Percentiles rank a stretch among this genome's conserved stretches.
phyloP scores from a whole-genome alignment of 2,329 filamentous ascomycete genomes.

The Raffaelea albimanens region DNA sequence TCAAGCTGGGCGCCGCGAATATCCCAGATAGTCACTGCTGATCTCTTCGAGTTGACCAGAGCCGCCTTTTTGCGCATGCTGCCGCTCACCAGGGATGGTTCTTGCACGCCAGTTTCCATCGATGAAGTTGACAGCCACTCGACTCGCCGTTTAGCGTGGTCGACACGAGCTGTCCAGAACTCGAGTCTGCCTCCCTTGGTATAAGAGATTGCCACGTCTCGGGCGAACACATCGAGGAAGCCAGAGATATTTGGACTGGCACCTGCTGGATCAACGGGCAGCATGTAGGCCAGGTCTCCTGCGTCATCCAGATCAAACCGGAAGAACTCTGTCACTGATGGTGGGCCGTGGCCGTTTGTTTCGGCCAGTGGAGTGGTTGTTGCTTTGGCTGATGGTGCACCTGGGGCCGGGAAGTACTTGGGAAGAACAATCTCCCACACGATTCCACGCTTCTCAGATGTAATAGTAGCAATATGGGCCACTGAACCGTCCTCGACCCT shows the following conservation, averaged over 20 bases:
- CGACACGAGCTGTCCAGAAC: conserved; percentile 76
- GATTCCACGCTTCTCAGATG: conserved; percentile 66
- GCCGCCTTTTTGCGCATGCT: conserved; percentile 83
- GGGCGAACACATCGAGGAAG: conserved; percentile 77
- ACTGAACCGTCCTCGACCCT: conserved; percentile 46
- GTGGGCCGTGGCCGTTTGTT: conserved; percentile 22
- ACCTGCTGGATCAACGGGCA: conserved; percentile 82
- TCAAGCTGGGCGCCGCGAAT: conserved; percentile 73
- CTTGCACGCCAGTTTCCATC: conserved; percentile 66
- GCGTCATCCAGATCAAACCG: conserved; percentile 56
- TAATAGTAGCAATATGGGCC: conserved; percentile 73
- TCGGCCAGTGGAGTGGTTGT: conserved; percentile 4
- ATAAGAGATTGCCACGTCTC: conserved; percentile 80
- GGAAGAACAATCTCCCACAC: conserved; percentile 72
- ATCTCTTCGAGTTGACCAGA: conserved; percentile 64
- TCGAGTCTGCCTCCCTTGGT: conserved; percentile 64
- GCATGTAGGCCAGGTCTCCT: conserved; percentile 54
- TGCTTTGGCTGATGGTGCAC: conserved; percentile 10
- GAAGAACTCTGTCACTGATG: conserved; percentile 56
- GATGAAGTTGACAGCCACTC: conserved; percentile 78
- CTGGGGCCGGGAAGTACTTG: conserved; percentile 16
- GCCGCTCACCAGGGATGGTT: conserved; percentile 71
- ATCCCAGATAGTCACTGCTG: conserved; percentile 83
- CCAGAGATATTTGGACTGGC: conserved; percentile 60
- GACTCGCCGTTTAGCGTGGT: conserved; percentile 47